Evolutionary conservation across 345 rosid species (phyloP), one percentile per base, ranked within the genome.

Genomic region (Ricinus communis): DNA sequence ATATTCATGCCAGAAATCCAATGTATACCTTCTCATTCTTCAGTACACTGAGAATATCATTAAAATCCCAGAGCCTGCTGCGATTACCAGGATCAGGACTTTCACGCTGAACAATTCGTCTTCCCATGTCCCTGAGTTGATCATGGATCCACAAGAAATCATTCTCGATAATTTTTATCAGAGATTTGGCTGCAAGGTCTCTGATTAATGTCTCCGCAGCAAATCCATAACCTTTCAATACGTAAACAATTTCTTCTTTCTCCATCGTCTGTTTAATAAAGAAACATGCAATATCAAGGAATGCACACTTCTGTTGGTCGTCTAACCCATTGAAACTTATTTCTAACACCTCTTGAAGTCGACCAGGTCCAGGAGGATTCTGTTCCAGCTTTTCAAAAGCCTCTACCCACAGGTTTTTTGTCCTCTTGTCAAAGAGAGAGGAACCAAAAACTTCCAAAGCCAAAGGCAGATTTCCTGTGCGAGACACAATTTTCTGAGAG

Each of bases 401-500:
- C 54, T 71, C 79, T 73, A 72, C 72, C 98, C 98, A 93, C 27
- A 83, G 84, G 11, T 25, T 56, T 57, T 51, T 45, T 16, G 69
- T 81, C 82, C 83, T 83, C 77, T 78, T 84, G 72, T 82, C 83
- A 60, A 52, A 78, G 74, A 93, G 77, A 71, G 65, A 81, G 7
- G 90, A 81, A 12, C 94, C 98, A 77, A 88, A 85, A 1, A 90
- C 96, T 80, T 90, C 86, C 27, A 93, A 3, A n/a, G 94, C 93
- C 71, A 93, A 74, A 1, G 96, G 98, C 16, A 93, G 65, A 8
- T 40, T 41, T n/a, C 90, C 94, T 0, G 90, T 70, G 4, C 78
- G 78, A 31, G 52, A 8, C 43, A 90, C 85, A 68, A 88, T 74
- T 69, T 84, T 10, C 62, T 81, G 47, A 11, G 94, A 77, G 43